These are phyloP conservation scores for Yamadazyma kitorensis DNA, from an alignment of 805 yeast genomes.

Conservation along the genomic window DNA sequence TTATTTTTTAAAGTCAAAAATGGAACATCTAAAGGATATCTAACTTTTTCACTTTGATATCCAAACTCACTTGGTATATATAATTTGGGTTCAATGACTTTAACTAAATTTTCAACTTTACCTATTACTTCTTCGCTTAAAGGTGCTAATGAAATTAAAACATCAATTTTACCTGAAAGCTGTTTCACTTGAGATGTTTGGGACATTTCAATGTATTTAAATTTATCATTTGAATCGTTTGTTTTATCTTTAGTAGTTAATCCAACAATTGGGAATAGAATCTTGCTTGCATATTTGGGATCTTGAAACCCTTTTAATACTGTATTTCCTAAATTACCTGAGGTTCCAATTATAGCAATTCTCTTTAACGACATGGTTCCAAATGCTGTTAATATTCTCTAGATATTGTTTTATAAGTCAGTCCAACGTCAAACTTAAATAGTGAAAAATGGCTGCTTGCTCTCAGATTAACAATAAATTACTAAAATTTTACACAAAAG, in stretches of 20 bases:
- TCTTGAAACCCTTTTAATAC: slow-evolving; percentile 39
- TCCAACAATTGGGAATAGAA: slow-evolving; percentile 47
- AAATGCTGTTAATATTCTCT: too few relatives aligned
- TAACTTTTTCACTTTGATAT: slow-evolving; percentile 31
- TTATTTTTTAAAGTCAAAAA: too few relatives aligned
- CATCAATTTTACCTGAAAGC: slow-evolving; percentile 46
- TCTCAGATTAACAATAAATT: too few relatives aligned
- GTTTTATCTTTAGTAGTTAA: slow-evolving; percentile 42
- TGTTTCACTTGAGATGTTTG: slow-evolving; percentile 19
- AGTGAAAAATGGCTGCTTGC: too few relatives aligned
- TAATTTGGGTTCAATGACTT: slow-evolving; percentile 43
- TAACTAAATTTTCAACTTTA: slow-evolving; percentile 37
- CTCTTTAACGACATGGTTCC: too few relatives aligned
- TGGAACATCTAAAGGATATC: too few relatives aligned
- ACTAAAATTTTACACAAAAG: too few relatives aligned
- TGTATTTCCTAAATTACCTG: slow-evolving; percentile 51
- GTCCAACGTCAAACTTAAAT: too few relatives aligned
- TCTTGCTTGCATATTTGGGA: slow-evolving; percentile 35
- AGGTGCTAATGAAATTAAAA: slow-evolving; percentile 44
- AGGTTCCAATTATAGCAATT: slow-evolving; percentile 52
- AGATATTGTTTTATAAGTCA: too few relatives aligned
- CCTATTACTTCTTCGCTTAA: slow-evolving; percentile 26
- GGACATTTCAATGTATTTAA: slow-evolving; percentile 39
- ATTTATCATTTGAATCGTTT: slow-evolving; percentile 23
- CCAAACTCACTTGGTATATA: slow-evolving; percentile 66